phyloP scores from a whole-genome alignment of 129 eudicot genomes.

The Arctium minus region DNA sequence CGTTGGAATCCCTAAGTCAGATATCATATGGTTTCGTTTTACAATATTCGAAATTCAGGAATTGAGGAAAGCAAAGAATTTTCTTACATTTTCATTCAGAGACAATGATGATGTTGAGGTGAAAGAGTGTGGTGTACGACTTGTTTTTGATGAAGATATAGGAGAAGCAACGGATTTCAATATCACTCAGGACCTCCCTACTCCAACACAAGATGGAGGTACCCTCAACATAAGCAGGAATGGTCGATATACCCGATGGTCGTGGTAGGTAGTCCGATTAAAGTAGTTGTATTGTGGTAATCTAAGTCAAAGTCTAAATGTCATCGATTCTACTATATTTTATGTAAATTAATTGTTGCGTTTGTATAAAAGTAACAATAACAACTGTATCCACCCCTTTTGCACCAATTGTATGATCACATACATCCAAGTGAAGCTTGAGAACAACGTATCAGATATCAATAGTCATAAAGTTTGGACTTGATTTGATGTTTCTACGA shows the following conservation, averaged over 20 bases:
- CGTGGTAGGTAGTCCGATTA: neutral
- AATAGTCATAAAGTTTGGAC: too few relatives aligned
- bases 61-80: neutral
- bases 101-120: neutral
- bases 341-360: too few relatives aligned
- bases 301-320: neutral
- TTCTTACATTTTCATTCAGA: neutral
- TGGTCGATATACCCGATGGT: neutral
- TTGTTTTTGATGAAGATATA: conserved; percentile 9
- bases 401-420: too few relatives aligned
- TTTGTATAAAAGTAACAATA: too few relatives aligned
- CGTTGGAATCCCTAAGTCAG: too few relatives aligned
- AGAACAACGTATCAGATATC: too few relatives aligned
- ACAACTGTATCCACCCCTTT: too few relatives aligned
- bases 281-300: neutral
- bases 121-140: conserved; percentile 14
- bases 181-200: neutral
- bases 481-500: too few relatives aligned
- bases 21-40: neutral
- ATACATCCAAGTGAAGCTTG: too few relatives aligned
- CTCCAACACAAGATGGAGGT: conserved; percentile 16
- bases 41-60: neutral
- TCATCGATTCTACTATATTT: neutral
- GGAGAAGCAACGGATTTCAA: neutral
- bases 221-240: too few relatives aligned